These are phyloP conservation scores for Helenozyma rhizophorensis DNA, from an alignment of 805 yeast species.

Conservation along the genomic window DNA sequence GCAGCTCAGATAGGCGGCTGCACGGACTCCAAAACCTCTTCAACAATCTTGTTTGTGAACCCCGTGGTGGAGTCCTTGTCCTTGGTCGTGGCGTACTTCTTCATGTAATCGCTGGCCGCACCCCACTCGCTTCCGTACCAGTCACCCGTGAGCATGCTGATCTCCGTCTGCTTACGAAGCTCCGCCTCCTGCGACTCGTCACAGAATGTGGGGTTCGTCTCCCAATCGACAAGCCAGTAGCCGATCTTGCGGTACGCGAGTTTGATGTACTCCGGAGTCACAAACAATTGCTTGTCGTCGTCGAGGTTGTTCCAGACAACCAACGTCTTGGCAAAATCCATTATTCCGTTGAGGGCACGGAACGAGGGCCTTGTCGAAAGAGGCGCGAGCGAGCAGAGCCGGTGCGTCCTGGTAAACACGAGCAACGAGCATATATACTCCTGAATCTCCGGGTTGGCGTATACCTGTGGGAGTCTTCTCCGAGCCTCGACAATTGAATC, in stretches of 20 bases:
- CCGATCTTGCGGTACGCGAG: slow-evolving; percentile 36
- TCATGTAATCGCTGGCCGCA: slow-evolving; percentile 26
- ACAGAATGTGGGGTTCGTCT: slow-evolving; percentile 19
- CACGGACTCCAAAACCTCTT: slow-evolving; percentile 31
- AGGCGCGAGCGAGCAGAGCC: slow-evolving; percentile 37
- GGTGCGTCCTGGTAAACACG: slow-evolving; percentile 33
- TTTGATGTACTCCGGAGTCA: slow-evolving; percentile 36
- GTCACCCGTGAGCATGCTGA: slow-evolving; percentile 36
- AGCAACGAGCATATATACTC: slow-evolving; percentile 35
- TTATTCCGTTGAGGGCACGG: slow-evolving; percentile 25
- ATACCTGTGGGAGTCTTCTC: slow-evolving; percentile 13
- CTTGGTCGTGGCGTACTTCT: slow-evolving; percentile 12
- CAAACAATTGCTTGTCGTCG: slow-evolving; percentile 13
- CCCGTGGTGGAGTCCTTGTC: slow-evolving; percentile 30
- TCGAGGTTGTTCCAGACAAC: slow-evolving; percentile 17
- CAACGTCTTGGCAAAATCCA: slow-evolving; percentile 24
- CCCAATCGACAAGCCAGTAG: slow-evolving; percentile 44
- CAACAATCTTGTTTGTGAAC: slow-evolving; percentile 30
- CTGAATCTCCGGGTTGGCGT: slow-evolving; percentile 32
- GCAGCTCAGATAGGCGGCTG: slow-evolving; percentile 41
- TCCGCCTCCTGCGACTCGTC: slow-evolving; percentile 6
- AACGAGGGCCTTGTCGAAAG: slow-evolving; percentile 31
- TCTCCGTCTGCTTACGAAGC: slow-evolving; percentile 20
- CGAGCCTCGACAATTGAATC: slow-evolving; percentile 6
- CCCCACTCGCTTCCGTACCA: slow-evolving; percentile 43